Evolutionary conservation across 441 rosid species (phyloP).

Genomic region (Populus hybrid): DNA sequence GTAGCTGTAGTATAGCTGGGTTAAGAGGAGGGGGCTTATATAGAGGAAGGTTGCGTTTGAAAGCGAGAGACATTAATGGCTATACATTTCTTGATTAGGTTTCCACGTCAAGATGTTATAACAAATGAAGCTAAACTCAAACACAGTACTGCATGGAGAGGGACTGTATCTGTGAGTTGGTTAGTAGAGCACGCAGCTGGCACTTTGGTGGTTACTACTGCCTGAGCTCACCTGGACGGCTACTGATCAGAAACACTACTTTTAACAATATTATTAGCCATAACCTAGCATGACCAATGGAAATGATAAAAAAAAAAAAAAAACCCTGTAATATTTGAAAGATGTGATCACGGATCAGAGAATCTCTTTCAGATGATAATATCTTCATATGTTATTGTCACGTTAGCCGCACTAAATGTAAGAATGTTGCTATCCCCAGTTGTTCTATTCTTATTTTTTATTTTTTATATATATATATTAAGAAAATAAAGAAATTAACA

Average conservation of each 20-base stretch:
- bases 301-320: background rate
- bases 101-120: slow-evolving; percentile 43
- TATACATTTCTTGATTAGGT: slow-evolving; percentile 24
- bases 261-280: slow-evolving; percentile 18
- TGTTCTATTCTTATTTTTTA: background rate
- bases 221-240: background rate
- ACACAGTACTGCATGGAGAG: background rate
- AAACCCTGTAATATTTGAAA: background rate
- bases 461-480: too few species aligned
- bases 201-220: background rate
- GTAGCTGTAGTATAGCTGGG: background rate
- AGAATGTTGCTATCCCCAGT: background rate
- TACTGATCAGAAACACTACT: background rate
- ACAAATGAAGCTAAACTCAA: background rate
- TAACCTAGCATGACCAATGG: slow-evolving; percentile 4
- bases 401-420: slow-evolving; percentile 21
- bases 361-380: slow-evolving; percentile 20
- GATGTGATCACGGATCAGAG: slow-evolving; percentile 33
- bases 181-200: slow-evolving; percentile 22
- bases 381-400: background rate
- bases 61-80: background rate
- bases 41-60: slow-evolving; percentile 25
- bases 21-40: slow-evolving; percentile 21
- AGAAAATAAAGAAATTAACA: too few species aligned
- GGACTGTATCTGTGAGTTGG: slow-evolving; percentile 1